Conservation (phyloP, 345 rosid genomes). For the Orychophragmus violaceus region DNA sequence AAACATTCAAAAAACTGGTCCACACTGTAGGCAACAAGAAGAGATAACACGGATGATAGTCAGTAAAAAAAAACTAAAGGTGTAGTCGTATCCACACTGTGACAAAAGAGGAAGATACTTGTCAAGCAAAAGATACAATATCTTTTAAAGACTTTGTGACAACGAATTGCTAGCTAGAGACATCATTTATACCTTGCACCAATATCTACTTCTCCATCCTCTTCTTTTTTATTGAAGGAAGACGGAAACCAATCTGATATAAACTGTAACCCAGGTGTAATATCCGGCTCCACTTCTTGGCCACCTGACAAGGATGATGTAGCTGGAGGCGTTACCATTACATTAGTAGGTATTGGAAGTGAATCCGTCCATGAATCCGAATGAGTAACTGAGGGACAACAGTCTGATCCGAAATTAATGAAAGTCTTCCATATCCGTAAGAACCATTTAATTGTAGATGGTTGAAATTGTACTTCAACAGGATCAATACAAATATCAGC, state of each 20-base stretch:
- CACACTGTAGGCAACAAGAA: slow-evolving; percentile 46
- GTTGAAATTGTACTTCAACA: slow-evolving; percentile 64
- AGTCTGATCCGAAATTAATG: slow-evolving; percentile 37
- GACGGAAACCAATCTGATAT: slow-evolving; percentile 82
- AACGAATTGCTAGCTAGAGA: slow-evolving; percentile 8
- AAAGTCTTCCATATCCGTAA: slow-evolving; percentile 49
- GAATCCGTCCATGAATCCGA: slow-evolving; percentile 32
- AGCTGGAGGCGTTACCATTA: slow-evolving; percentile 31
- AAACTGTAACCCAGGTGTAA: slow-evolving; percentile 48
- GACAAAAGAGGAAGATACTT: neutral
- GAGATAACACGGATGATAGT: neutral
- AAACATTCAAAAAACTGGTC: slow-evolving; percentile 96
- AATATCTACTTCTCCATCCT: slow-evolving; percentile 55
- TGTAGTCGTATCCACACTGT: neutral
- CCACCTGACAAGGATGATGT: slow-evolving; percentile 31
- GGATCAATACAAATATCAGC: slow-evolving; percentile 74
- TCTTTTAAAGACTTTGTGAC: slow-evolving; percentile 2
- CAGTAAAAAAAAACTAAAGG: neutral
- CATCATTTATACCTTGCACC: slow-evolving; percentile 65
- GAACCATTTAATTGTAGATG: slow-evolving; percentile 64
- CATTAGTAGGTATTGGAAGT: slow-evolving; percentile 26
- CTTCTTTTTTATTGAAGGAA: slow-evolving; percentile 34
- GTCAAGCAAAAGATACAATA: slow-evolving; percentile 3
- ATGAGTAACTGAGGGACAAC: slow-evolving; percentile 42
- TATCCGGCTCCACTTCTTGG: slow-evolving; percentile 40